phyloP scores from a whole-genome alignment of 495 filamentous ascomycete genomes.

The Symbiotaphrina buchneri region DNA sequence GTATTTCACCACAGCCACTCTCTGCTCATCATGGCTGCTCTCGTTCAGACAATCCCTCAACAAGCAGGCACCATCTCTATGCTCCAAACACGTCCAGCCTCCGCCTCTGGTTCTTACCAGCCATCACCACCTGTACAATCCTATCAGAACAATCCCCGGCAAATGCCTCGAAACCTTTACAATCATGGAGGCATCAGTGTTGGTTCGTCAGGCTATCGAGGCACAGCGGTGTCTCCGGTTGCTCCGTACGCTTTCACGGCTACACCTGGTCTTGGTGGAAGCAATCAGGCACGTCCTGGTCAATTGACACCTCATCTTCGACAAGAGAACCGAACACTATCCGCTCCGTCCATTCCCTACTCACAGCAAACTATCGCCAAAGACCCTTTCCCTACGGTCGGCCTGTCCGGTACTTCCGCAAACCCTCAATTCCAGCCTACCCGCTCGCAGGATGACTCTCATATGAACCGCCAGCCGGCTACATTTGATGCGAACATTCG shows the following conservation, averaged over 20 bases:
- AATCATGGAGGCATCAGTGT: slow-evolving; percentile 27
- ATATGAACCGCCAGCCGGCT: too few species aligned
- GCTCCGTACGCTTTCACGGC: slow-evolving; percentile 73
- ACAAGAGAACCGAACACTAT: slow-evolving; percentile 41
- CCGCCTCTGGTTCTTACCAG: slow-evolving; percentile 44
- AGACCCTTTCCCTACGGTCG: slow-evolving; percentile 4
- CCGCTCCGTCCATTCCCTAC: slow-evolving; percentile 34
- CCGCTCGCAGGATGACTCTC: too few species aligned
- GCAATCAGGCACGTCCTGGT: not conserved
- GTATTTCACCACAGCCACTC: too few species aligned
- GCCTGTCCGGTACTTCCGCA: not conserved
- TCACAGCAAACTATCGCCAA: slow-evolving; percentile 20
- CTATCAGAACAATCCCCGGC: slow-evolving; percentile 21
- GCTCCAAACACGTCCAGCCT: slow-evolving; percentile 55
- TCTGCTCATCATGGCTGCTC: slow-evolving; percentile 72
- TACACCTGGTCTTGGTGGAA: slow-evolving; percentile 33
- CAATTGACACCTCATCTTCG: slow-evolving; percentile 28
- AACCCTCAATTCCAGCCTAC: too few species aligned
- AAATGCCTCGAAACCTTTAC: slow-evolving; percentile 41
- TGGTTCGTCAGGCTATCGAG: slow-evolving; percentile 41
- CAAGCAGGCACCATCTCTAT: slow-evolving; percentile 62
- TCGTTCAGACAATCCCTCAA: slow-evolving; percentile 77
- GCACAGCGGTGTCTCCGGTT: slow-evolving; percentile 39
- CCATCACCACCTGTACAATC: slow-evolving; percentile 24
- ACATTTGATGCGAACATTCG: too few species aligned